Evolutionary conservation across 2,329 filamentous ascomycete genomes (phyloP).

Genomic region (Neofusicoccum sp.): DNA sequence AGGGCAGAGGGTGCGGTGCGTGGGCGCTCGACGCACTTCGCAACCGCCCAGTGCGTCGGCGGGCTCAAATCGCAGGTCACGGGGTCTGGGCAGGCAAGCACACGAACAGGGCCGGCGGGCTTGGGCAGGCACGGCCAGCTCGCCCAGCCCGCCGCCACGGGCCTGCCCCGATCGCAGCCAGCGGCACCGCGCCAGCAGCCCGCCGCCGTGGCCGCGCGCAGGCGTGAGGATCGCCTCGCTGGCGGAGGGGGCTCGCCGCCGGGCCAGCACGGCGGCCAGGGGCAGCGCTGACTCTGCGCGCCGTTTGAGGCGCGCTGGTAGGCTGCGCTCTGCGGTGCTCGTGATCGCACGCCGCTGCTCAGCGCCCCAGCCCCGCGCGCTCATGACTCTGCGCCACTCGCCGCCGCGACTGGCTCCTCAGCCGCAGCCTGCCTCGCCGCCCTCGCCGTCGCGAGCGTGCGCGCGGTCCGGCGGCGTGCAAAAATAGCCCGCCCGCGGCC

Average conservation of each 20-base stretch:
- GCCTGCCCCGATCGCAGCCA: not conserved
- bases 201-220: not conserved
- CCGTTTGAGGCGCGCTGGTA: conserved; percentile 1
- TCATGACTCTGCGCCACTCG: conserved; percentile 12
- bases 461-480: not conserved
- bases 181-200: not conserved
- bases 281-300: conserved; percentile 1
- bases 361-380: conserved; percentile 2
- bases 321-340: not conserved
- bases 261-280: conserved; percentile 2
- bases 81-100: too few species aligned
- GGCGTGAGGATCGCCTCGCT: conserved; percentile 10
- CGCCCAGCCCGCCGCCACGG: not conserved
- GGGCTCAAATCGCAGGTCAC: too few species aligned
- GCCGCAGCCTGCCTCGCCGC: not conserved
- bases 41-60: conserved; percentile 12
- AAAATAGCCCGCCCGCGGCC: conserved; percentile 7
- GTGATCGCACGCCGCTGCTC: conserved; percentile 1
- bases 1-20: conserved; percentile 14
- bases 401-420: not conserved
- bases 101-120: too few species aligned
- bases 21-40: conserved; percentile 13
- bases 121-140: conserved; percentile 4
- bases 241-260: conserved; percentile 6
- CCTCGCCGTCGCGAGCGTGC: not conserved